phyloP scores from a whole-genome alignment of 1,139 yeast species.

The Taphrina wiesneri region DNA sequence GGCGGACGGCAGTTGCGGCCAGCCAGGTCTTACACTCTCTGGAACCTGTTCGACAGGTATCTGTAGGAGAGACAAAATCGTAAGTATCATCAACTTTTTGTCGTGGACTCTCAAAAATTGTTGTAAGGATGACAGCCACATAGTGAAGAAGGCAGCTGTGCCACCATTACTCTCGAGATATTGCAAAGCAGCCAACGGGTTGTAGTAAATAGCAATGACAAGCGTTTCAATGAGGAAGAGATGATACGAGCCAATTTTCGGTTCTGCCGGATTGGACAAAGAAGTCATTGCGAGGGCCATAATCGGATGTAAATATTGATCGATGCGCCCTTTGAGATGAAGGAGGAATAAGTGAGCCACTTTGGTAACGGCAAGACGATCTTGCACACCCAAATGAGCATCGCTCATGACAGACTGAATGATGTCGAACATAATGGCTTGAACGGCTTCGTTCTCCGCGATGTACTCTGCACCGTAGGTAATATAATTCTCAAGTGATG shows the following conservation, averaged over 20 bases:
- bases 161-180: constrained; percentile 55
- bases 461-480: constrained; percentile 66
- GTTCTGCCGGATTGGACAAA: constrained; percentile 41
- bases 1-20: constrained; percentile 52
- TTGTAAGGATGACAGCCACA: constrained; percentile 67
- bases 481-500: constrained; percentile 73
- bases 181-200: constrained; percentile 57
- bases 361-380: constrained; percentile 55
- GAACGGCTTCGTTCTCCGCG: constrained; percentile 46
- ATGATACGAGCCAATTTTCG: constrained; percentile 43
- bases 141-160: constrained; percentile 57
- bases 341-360: constrained; percentile 60
- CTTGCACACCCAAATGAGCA: constrained; percentile 54
- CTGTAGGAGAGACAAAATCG: constrained; percentile 56
- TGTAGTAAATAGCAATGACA: constrained; percentile 64
- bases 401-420: constrained; percentile 45
- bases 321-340: constrained; percentile 51
- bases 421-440: constrained; percentile 46
- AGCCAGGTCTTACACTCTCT: constrained; percentile 42
- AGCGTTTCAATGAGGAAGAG: constrained; percentile 66
- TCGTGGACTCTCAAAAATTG: constrained; percentile 74
- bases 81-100: constrained; percentile 70
- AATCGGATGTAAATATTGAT: constrained; percentile 50
- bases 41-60: constrained; percentile 50
- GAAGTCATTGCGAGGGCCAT: constrained; percentile 46